These are phyloP conservation scores for Rhodotorula paludigena DNA, from an alignment of 768 basidiomycete genomes.

Conservation along the genomic window DNA sequence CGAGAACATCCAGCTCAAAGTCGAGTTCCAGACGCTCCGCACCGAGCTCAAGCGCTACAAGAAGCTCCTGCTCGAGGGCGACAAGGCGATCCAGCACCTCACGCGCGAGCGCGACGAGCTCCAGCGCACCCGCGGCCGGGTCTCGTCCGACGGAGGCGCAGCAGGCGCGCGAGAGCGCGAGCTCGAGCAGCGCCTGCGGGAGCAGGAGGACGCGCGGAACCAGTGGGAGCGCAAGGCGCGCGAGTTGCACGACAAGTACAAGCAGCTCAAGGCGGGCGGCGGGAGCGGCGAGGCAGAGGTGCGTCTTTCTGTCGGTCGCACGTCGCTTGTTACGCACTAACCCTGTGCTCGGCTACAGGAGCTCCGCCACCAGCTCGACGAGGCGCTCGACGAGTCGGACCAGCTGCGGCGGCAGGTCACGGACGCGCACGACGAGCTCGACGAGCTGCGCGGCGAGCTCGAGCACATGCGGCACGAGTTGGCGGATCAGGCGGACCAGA, in stretches of 20 bases:
- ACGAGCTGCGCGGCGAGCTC: conserved; percentile 11
- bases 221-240: conserved; percentile 41
- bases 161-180: conserved; percentile 5
- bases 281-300: conserved; percentile 22
- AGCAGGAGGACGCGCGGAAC: conserved; percentile 38
- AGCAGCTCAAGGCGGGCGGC: conserved; percentile 26
- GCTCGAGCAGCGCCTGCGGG: conserved; percentile 13
- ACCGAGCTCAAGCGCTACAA: conserved; percentile 43
- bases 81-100: conserved; percentile 31
- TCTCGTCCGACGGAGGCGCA: background rate
- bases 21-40: conserved; percentile 45
- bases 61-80: conserved; percentile 38
- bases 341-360: conserved; percentile 8
- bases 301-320: background rate
- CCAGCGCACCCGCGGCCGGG: background rate
- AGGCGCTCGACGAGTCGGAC: conserved; percentile 33
- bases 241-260: conserved; percentile 40
- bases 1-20: conserved; percentile 65
- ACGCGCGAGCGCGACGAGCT: conserved; percentile 31
- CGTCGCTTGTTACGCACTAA: background rate
- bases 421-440: conserved; percentile 26
- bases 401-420: conserved; percentile 33
- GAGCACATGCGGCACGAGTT: conserved; percentile 10
- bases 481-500: conserved; percentile 33
- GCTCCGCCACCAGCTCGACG: conserved; percentile 50